Conservation (phyloP, 495 filamentous ascomycete species). For the Tuber brumale region DNA sequence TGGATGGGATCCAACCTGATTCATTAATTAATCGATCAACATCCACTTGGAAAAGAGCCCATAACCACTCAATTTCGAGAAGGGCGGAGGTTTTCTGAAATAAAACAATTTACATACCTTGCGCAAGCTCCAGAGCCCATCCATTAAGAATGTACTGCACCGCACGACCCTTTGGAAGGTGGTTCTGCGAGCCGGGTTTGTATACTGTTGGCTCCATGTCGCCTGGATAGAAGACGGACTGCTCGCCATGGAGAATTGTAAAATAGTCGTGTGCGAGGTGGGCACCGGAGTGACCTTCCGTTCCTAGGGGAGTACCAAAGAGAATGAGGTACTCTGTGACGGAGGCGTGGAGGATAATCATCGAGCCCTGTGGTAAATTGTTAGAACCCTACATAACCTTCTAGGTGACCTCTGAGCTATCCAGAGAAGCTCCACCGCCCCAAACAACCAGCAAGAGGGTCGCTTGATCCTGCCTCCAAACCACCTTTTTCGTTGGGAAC, state of each 20-base stretch:
- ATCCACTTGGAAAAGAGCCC: background rate
- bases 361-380: slow-evolving; percentile 50
- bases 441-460: background rate
- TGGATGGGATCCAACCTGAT: slow-evolving; percentile 72
- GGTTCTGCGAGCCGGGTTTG: slow-evolving; percentile 67
- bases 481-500: background rate
- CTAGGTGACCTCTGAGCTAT: background rate
- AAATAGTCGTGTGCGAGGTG: slow-evolving; percentile 92
- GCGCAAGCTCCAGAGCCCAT: slow-evolving; percentile 81
- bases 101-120: slow-evolving; percentile 44
- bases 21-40: background rate
- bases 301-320: slow-evolving; percentile 79
- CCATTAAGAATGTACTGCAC: slow-evolving; percentile 80
- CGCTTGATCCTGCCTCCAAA: no score
- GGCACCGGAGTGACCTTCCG: slow-evolving; percentile 77
- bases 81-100: background rate
- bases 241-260: slow-evolving; percentile 71
- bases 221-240: slow-evolving; percentile 66
- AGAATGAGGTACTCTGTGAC: slow-evolving; percentile 77
- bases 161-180: slow-evolving; percentile 64
- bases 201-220: slow-evolving; percentile 66
- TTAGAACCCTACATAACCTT: background rate
- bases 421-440: background rate
- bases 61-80: background rate
- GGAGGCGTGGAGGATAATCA: slow-evolving; percentile 76